Conservation (phyloP, 202 grass and related monocot species). For the Bolboschoenoplectus hybrid region DNA sequence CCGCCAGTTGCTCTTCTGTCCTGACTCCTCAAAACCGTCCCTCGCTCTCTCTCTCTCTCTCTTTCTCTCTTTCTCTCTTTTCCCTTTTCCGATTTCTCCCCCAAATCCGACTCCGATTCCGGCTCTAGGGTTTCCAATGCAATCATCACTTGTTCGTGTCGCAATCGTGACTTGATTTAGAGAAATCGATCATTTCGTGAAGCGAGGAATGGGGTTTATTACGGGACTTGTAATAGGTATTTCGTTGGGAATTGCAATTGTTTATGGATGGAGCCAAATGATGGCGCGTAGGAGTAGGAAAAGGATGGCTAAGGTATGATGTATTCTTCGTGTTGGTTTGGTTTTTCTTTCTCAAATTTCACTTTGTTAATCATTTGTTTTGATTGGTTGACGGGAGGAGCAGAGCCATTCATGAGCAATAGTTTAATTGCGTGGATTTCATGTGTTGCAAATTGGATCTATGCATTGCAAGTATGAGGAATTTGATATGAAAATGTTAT, state of each 20-base stretch:
- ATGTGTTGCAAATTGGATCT: neutral
- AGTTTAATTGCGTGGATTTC: neutral
- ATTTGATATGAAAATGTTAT: neutral
- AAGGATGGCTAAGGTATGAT: conserved; percentile 58
- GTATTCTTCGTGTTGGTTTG: neutral
- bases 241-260: conserved; percentile 68
- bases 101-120: conserved; percentile 22
- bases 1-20: conserved; percentile 37
- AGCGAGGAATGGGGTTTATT: conserved; percentile 66
- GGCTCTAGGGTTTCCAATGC: conserved; percentile 44
- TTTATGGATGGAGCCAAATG: conserved; percentile 64
- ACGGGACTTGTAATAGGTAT: conserved; percentile 71
- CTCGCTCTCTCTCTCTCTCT: conserved; percentile 19
- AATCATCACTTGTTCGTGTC: conserved; percentile 3
- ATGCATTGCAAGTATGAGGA: neutral
- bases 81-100: neutral
- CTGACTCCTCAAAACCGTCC: conserved; percentile 39
- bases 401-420: neutral
- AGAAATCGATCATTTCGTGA: neutral
- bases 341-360: neutral
- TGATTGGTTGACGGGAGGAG: neutral
- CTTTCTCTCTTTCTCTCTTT: no score
- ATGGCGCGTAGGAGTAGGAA: conserved; percentile 72
- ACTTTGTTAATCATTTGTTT: neutral
- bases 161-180: conserved; percentile 27